Conservation (phyloP, 1,139 yeast genomes). For the Saccharomyces hybrid region DNA sequence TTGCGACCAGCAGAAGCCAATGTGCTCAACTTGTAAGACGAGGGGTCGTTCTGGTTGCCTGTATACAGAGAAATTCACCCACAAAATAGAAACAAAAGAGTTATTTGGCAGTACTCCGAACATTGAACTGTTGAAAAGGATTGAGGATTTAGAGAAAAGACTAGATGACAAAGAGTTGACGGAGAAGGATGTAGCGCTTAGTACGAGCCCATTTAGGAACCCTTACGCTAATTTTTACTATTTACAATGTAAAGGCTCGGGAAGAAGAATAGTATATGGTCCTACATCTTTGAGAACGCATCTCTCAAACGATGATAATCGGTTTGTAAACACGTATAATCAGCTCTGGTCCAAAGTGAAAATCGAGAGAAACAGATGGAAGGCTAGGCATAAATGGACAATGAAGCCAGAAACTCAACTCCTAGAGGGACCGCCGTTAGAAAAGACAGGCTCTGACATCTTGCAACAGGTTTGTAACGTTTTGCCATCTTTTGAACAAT, state of each 20-base stretch:
- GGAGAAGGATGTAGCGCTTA: not conserved
- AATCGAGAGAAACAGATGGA: slow-evolving; percentile 12
- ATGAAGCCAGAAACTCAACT: slow-evolving; percentile 4
- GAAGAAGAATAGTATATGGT: slow-evolving; percentile 20
- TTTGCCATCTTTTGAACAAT: slow-evolving; percentile 22
- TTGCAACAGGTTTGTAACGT: slow-evolving; percentile 14
- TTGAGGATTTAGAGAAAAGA: slow-evolving; percentile 3
- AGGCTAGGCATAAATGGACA: not conserved
- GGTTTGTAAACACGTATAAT: slow-evolving; percentile 16
- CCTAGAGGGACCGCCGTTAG: slow-evolving; percentile 2
- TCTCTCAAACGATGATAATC: slow-evolving; percentile 14
- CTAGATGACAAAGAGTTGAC: not conserved
- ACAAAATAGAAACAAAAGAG: not conserved
- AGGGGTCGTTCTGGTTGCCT: slow-evolving; percentile 22
- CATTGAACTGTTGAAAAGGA: slow-evolving; percentile 1
- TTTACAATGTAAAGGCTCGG: slow-evolving; percentile 13
- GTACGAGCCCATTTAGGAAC: slow-evolving; percentile 5
- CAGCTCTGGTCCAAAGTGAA: slow-evolving; percentile 22
- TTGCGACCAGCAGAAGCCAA: slow-evolving; percentile 27
- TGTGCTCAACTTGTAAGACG: slow-evolving; percentile 23
- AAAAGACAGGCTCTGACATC: not conserved
- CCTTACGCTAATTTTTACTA: slow-evolving; percentile 15
- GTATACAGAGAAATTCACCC: slow-evolving; percentile 14
- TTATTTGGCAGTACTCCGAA: slow-evolving; percentile 1
- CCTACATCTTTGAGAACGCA: slow-evolving; percentile 24